Conservation (phyloP, 495 filamentous ascomycete genomes). For the Echria macrotheca region DNA sequence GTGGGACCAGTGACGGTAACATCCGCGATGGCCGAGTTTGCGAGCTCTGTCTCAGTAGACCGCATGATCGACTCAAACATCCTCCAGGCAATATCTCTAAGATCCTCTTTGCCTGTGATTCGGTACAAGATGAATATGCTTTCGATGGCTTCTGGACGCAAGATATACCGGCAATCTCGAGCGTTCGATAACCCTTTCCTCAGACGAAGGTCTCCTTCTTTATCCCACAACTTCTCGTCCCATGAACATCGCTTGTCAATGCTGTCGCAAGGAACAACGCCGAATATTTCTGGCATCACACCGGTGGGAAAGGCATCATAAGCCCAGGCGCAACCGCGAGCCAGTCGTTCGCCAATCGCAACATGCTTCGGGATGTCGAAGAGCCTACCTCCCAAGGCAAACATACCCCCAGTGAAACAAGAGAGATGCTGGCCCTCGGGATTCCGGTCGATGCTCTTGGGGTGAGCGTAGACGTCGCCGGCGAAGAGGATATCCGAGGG, state of each 20-base stretch:
- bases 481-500: conserved; percentile 60
- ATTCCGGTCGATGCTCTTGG: conserved; percentile 18
- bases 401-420: conserved; percentile 88
- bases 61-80: conserved; percentile 50
- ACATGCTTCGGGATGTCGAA: conserved; percentile 66
- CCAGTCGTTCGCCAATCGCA: conserved; percentile 65
- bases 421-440: conserved; percentile 40
- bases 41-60: conserved; percentile 40
- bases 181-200: conserved; percentile 61
- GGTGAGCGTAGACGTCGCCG: conserved; percentile 27
- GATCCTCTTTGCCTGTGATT: conserved; percentile 47
- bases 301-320: conserved; percentile 72
- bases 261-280: conserved; percentile 51
- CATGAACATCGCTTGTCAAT: conserved; percentile 26
- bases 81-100: conserved; percentile 50
- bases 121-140: conserved; percentile 64
- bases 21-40: conserved; percentile 43
- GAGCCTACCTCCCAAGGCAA: conserved; percentile 72
- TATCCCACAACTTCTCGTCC: conserved; percentile 30
- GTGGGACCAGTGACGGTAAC: conserved; percentile 26
- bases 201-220: conserved; percentile 39
- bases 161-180: conserved; percentile 55
- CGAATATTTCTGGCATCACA: conserved; percentile 80
- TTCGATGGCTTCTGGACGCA: conserved; percentile 64
- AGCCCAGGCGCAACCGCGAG: conserved; percentile 84